These are phyloP conservation scores for Pythium aquatile DNA, from an alignment of 352 stramenopile species.

Conservation along the genomic window DNA sequence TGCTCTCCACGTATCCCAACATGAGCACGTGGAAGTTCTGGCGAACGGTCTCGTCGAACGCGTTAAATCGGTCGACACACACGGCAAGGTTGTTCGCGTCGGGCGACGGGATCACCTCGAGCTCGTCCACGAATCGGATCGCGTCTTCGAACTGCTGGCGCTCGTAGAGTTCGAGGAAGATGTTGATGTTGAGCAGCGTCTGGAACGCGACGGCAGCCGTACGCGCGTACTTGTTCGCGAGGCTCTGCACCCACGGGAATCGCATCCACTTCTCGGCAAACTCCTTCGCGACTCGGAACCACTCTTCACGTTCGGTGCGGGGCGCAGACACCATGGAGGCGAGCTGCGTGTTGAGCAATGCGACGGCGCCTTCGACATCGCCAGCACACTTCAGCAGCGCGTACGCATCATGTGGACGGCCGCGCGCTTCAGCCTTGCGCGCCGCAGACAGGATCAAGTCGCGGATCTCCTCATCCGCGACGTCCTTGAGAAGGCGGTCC, in stretches of 20 bases:
- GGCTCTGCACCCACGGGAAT: slow-evolving; percentile 74
- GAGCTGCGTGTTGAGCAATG: slow-evolving; percentile 74
- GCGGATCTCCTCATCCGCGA: slow-evolving; percentile 71
- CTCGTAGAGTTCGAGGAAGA: slow-evolving; percentile 85
- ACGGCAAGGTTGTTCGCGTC: slow-evolving; percentile 54
- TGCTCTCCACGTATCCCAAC: slow-evolving; percentile 85
- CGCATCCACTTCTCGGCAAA: slow-evolving; percentile 88
- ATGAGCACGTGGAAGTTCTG: slow-evolving; percentile 86
- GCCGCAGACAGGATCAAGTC: slow-evolving; percentile 72
- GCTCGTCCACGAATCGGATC: slow-evolving; percentile 80
- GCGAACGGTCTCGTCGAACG: slow-evolving; percentile 76
- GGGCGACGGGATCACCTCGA: slow-evolving; percentile 69
- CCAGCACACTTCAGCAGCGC: slow-evolving; percentile 76
- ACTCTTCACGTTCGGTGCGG: slow-evolving; percentile 67
- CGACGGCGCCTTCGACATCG: slow-evolving; percentile 73
- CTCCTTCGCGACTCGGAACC: slow-evolving; percentile 78
- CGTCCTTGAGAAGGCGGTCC: slow-evolving; percentile 71
- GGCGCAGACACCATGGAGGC: slow-evolving; percentile 57
- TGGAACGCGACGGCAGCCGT: slow-evolving; percentile 76
- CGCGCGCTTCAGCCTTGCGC: slow-evolving; percentile 70
- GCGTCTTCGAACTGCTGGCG: slow-evolving; percentile 80
- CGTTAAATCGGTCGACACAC: slow-evolving; percentile 82
- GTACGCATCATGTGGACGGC: slow-evolving; percentile 69
- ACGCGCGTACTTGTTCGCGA: slow-evolving; percentile 72
- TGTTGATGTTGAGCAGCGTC: slow-evolving; percentile 83